Evolutionary conservation across 495 filamentous ascomycete species (phyloP), one percentile per base, ranked within the genome.

Genomic region (Evernia prunastri): DNA sequence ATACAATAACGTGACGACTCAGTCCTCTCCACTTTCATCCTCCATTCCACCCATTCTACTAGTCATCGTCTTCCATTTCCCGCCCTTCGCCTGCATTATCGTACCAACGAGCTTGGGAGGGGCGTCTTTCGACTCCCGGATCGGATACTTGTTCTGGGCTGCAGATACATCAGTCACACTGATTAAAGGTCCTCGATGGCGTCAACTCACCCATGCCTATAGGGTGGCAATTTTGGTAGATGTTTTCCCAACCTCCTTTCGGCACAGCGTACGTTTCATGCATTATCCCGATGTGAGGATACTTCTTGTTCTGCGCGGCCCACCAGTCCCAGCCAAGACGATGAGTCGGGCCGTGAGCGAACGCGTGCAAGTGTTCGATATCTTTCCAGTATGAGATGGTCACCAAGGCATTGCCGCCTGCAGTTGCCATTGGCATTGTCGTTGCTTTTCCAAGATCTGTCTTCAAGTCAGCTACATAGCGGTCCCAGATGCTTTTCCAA

Each of bases 231-330:
- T 78, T 76, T 18, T 73, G 59, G 68, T 79, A 82, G 58, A 81
- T 71, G 45, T 72, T 78, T 71, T 83, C 80, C 75, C 78, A 81
- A 1, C 63, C 33, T 3, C 74, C 72, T 25, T 62, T 66, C 6
- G 75, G 72, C n/a, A 70, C 75, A 35, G 69, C 63, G 69, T 79
- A 83, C 5, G 73, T 71, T 73, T 83, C 81, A 69, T 83, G 80
- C 58, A 70, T 76, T 67, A 82, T 80, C 17, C 68, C 64, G 20
- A 83, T 45, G 59, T 84, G 77, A 42, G 73, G 74, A 58, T 73
- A 72, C 15, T 71, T 43, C 64, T 75, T 75, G 11, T 58, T 68
- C 10, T 69, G 71, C 5, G 60, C 56, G 20, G 70, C 71, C 74
- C 75, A 83, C 77, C 76, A 83, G 18, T 76, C 71, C 80, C 80